These are phyloP conservation scores for Epicoccum sorghinum DNA, from an alignment of 2,329 filamentous ascomycete genomes.

Conservation along the genomic window DNA sequence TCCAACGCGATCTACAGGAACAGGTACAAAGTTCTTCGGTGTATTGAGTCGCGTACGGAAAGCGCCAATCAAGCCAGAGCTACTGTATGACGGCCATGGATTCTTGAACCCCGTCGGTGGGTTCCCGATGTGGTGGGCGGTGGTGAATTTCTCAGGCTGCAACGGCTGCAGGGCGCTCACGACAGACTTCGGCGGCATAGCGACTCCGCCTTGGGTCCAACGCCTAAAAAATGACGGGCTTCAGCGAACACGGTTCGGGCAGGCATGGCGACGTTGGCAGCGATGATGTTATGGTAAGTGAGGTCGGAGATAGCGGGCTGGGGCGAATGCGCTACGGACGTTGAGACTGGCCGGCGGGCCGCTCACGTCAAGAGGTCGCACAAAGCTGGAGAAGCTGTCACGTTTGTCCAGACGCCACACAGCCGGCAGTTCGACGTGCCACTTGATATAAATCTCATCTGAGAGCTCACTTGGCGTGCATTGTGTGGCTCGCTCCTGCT, in stretches of 20 bases:
- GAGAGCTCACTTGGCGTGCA: neutral
- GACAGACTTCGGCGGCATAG: constrained; percentile 26
- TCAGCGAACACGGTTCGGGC: constrained; percentile 11
- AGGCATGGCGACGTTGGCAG: constrained; percentile 10
- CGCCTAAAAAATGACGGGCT: constrained; percentile 24
- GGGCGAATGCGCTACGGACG: constrained; percentile 5
- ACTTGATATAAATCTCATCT: too few species aligned
- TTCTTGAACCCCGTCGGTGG: constrained; percentile 56
- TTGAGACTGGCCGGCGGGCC: constrained; percentile 12
- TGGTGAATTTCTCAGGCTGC: constrained; percentile 30
- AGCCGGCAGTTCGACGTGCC: too few species aligned
- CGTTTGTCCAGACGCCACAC: too few species aligned
- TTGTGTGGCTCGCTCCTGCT: neutral
- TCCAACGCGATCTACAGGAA: constrained; percentile 49
- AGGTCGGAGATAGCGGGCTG: constrained; percentile 21
- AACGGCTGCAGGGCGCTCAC: constrained; percentile 24
- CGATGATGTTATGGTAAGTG: constrained; percentile 19
- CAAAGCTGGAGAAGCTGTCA: neutral
- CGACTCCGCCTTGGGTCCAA: constrained; percentile 5
- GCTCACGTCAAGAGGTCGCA: constrained; percentile 1
- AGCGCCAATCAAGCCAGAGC: constrained; percentile 29
- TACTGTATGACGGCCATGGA: constrained; percentile 55
- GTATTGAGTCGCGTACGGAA: constrained; percentile 48
- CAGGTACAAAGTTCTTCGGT: constrained; percentile 54
- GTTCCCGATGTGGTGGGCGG: constrained; percentile 51